These are phyloP conservation scores for Metrosideros polymorpha DNA, from an alignment of 441 rosid species.

Conservation along the genomic window DNA sequence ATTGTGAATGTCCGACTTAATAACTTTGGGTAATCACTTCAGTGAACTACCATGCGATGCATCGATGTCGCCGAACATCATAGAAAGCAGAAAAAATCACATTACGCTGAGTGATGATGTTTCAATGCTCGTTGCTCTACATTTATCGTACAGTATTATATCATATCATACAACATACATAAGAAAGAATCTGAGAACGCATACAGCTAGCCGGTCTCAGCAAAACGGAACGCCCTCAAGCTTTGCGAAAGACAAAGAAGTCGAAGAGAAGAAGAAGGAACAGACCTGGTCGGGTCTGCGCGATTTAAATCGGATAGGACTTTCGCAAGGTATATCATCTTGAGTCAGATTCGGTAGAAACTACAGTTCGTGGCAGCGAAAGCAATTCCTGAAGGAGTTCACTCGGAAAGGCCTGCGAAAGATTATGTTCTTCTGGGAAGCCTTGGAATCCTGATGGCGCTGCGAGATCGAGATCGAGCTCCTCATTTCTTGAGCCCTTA, in stretches of 20 bases:
- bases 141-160: neutral
- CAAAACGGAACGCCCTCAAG: neutral
- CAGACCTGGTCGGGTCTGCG: neutral
- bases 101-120: neutral
- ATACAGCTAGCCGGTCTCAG: neutral
- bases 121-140: neutral
- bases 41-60: neutral
- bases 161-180: neutral
- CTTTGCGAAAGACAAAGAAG: neutral
- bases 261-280: neutral
- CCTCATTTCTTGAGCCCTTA: conserved; percentile 75
- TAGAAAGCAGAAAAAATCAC: neutral
- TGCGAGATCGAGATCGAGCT: conserved; percentile 30
- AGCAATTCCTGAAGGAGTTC: neutral
- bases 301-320: neutral
- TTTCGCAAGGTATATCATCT: neutral
- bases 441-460: conserved; percentile 16
- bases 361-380: neutral
- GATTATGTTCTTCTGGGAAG: neutral
- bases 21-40: neutral
- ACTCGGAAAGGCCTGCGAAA: neutral
- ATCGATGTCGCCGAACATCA: neutral
- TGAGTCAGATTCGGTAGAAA: neutral
- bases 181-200: neutral
- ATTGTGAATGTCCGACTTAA: neutral